Evolutionary conservation across 805 yeast genomes (phyloP).

Genomic region (Hanseniaspora opuntiae): DNA sequence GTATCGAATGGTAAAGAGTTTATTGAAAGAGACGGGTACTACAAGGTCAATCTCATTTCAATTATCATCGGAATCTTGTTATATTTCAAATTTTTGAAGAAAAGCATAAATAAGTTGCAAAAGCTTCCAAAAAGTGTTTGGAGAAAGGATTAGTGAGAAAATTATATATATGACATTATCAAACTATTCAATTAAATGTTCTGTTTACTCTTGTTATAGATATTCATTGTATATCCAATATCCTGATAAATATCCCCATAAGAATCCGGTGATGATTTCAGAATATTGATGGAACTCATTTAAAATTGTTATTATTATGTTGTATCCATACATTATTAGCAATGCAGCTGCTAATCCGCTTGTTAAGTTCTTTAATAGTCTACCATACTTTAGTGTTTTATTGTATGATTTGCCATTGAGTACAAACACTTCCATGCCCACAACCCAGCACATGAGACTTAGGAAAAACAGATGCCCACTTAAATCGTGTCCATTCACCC

Average conservation of each 20-base stretch:
- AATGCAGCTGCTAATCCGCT: not conserved
- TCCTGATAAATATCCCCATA: constrained; percentile 7
- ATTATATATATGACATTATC: not conserved
- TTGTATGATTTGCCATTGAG: constrained; percentile 1
- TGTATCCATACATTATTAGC: constrained; percentile 3
- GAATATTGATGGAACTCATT: constrained; percentile 6
- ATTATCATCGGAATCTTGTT: constrained; percentile 49
- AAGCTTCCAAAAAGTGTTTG: constrained; percentile 60
- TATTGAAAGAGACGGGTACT: constrained; percentile 63
- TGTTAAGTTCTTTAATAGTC: not conserved
- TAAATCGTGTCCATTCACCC: constrained; percentile 90
- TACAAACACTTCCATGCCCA: constrained; percentile 9
- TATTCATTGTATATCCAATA: constrained; percentile 21
- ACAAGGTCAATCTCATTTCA: constrained; percentile 61
- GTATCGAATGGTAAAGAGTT: not conserved
- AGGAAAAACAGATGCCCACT: constrained; percentile 83
- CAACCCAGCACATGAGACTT: constrained; percentile 23
- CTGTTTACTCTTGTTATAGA: constrained; percentile 16
- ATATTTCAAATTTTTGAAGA: constrained; percentile 52
- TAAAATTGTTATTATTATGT: constrained; percentile 2
- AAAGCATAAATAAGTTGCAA: constrained; percentile 53
- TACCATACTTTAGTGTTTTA: not conserved
- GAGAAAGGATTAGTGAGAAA: constrained; percentile 31
- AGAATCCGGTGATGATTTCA: constrained; percentile 25
- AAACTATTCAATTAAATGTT: not conserved